Base-by-base conservation (phyloP, 345 rosid genomes). In the Bruguiera parviflora region DNA sequence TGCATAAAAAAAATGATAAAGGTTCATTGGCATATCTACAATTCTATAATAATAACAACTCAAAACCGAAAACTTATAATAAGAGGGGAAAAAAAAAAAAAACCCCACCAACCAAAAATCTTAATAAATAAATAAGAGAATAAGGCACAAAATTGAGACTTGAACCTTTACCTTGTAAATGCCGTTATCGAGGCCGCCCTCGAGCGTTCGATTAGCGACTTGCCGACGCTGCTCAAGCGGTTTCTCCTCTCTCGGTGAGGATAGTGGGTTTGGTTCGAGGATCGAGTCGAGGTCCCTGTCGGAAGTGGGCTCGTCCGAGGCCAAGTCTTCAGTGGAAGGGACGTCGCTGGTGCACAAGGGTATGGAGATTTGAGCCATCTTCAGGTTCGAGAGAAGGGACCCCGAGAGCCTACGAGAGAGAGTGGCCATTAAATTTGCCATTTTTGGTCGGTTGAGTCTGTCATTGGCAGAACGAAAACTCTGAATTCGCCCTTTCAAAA, bases 121-220 rank as follows among this genome's bases (percentile, higher is more conserved):
- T 22, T 22, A 63, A 33, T 25, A n/a, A 58, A 10, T 25, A 19
- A 5, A 28, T 2, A 21, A 21, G 22, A 29, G 33, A 9, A 27
- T 5, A 2, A 27, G 35, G 46, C 3, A 10, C n/a, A 19, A 47
- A 31, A 47, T 27, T n/a, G 19, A 39, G 22, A 37, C 8, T 56
- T 25, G 33, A 18, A 88, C 96, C 96, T 85, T 94, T 31, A 88
- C 96, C 96, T 85, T 94, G 85, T 77, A 94, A 75, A 87, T 55
- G 75, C 98, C 98, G 27, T 8, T 27, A 66, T 91, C 95, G 49
- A 94, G 88, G 72, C 97, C 97, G 35, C 86, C 79, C 73, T 89
- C 95, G 27, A 94, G 90, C 9, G 71, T 81, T 37, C 83, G 86
- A 27, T 89, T 88, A 69, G 73, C 85, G 56, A 78, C 10, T 7